Evolutionary conservation across 1,139 yeast species (phyloP).

Genomic region (Kazachstania sp.): DNA sequence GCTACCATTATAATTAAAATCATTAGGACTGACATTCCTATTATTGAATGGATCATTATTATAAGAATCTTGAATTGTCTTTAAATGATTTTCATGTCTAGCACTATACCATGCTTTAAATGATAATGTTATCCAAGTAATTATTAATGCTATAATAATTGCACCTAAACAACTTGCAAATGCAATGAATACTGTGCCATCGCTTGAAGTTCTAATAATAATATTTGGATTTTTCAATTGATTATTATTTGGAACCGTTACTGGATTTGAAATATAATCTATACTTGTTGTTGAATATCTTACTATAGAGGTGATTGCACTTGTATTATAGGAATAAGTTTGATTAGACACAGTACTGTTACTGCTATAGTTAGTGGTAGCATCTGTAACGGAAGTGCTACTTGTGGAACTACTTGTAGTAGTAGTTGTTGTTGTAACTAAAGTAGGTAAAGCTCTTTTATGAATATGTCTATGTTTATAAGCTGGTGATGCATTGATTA

Average conservation of each 20-base stretch:
- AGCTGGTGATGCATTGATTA: constrained; percentile 1
- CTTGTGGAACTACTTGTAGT: neutral
- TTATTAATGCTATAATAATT: constrained; percentile 9
- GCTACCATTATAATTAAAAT: neutral
- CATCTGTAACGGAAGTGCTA: neutral
- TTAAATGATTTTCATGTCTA: constrained; percentile 16
- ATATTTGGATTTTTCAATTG: constrained; percentile 4
- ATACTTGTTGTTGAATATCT: neutral
- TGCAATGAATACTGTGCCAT: constrained; percentile 69
- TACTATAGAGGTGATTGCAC: neutral
- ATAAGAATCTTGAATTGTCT: constrained; percentile 14
- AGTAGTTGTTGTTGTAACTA: neutral
- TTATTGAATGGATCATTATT: constrained; percentile 4
- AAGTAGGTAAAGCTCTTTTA: constrained; percentile 1
- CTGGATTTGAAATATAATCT: constrained; percentile 1
- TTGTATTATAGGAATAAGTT: neutral
- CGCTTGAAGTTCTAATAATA: neutral
- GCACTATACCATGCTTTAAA: constrained; percentile 22
- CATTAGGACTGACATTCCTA: neutral
- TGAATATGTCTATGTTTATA: neutral
- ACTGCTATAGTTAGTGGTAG: neutral
- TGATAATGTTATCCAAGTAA: constrained; percentile 13
- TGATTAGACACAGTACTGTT: neutral
- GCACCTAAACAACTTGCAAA: constrained; percentile 55
- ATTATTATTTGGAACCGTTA: constrained; percentile 2